phyloP scores from a whole-genome alignment of 1,139 yeast genomes.

The Taphrina communis region DNA sequence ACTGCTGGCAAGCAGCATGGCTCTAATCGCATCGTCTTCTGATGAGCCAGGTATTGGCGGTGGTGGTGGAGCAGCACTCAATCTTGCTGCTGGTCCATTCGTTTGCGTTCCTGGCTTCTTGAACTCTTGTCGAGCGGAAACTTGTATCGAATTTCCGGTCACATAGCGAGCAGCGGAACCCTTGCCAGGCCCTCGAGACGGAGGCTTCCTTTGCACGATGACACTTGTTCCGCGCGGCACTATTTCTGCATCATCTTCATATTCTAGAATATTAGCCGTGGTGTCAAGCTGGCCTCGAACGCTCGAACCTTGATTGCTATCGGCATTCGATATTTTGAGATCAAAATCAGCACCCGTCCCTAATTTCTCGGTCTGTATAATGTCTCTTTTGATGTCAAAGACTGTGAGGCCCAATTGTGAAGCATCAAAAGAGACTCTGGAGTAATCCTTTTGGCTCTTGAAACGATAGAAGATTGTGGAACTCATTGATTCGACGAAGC shows the following conservation, averaged over 20 bases:
- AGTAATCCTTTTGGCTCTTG: conserved; percentile 79
- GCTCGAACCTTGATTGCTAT: conserved; percentile 62
- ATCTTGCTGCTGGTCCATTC: conserved; percentile 36
- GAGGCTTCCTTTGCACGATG: conserved; percentile 79
- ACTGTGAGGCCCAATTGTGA: conserved; percentile 80
- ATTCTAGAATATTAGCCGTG: conserved; percentile 55
- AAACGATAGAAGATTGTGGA: conserved; percentile 89
- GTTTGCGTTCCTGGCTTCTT: conserved; percentile 30
- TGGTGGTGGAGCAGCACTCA: conserved; percentile 45
- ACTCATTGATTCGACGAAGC: conserved; percentile 62
- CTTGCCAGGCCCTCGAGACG: conserved; percentile 62
- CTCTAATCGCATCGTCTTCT: conserved; percentile 86
- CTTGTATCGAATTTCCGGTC: conserved; percentile 62
- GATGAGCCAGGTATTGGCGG: conserved; percentile 39
- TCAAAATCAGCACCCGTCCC: conserved; percentile 88
- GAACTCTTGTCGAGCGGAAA: conserved; percentile 35
- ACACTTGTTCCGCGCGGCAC: conserved; percentile 88
- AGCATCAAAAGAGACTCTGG: conserved; percentile 88
- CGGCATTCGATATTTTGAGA: conserved; percentile 74
- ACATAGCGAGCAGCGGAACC: conserved; percentile 70
- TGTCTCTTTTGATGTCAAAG: conserved; percentile 90
- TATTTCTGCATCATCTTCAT: conserved; percentile 80
- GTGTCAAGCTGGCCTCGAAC: not conserved
- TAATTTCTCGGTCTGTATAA: conserved; percentile 76
- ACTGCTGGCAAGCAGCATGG: conserved; percentile 91